Evolutionary conservation across 148 eudicot genomes (phyloP).

Genomic region (Gaultheria prostrata): DNA sequence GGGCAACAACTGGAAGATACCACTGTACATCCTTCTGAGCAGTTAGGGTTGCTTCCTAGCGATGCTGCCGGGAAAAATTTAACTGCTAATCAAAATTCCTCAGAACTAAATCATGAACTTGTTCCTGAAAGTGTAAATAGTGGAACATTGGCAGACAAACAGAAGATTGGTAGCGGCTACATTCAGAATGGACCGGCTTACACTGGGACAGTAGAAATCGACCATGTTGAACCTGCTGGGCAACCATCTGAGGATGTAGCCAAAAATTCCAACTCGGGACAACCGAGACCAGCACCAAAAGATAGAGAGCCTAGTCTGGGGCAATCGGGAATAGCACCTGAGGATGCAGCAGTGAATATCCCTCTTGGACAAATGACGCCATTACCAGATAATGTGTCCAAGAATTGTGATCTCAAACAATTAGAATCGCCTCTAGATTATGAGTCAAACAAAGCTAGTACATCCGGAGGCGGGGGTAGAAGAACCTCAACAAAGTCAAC

Average conservation of each 20-base stretch:
- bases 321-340: conserved; percentile 9
- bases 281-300: background rate
- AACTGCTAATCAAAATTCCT: conserved; percentile 7
- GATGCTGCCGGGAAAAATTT: background rate
- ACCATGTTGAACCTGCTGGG: conserved; percentile 12
- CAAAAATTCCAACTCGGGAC: conserved; percentile 14
- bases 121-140: conserved; percentile 12
- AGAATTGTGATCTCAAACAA: conserved; percentile 24
- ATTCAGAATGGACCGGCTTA: conserved; percentile 19
- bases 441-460: conserved; percentile 20
- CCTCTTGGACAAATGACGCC: conserved; percentile 13
- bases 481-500: conserved; percentile 22
- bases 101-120: conserved; percentile 5
- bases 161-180: conserved; percentile 20
- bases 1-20: conserved; percentile 9
- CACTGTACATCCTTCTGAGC: conserved; percentile 5
- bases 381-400: conserved; percentile 7
- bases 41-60: conserved; percentile 3
- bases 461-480: conserved; percentile 20
- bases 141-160: conserved; percentile 24
- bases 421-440: conserved; percentile 21
- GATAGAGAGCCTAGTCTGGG: conserved; percentile 10
- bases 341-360: background rate
- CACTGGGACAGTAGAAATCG: conserved; percentile 4
- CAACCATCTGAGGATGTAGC: conserved; percentile 20